Evolutionary conservation across 1,284 basidiomycete genomes (phyloP).

Genomic region (Puccinia polysora): DNA sequence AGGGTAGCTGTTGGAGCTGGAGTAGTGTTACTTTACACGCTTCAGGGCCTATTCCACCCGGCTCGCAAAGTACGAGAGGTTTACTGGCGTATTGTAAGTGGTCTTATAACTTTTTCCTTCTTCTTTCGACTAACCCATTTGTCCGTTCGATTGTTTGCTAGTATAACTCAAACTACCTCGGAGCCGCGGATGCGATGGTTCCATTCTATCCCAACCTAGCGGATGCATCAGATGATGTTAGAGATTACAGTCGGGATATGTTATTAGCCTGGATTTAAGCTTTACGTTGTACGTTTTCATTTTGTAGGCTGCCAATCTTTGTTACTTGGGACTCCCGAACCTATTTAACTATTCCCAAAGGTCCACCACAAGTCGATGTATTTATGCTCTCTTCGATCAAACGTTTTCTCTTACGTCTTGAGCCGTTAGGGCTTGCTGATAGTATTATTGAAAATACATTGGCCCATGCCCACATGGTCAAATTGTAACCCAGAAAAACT

Average conservation of each 20-base stretch:
- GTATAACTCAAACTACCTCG: conserved; percentile 67
- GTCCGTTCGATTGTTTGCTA: conserved; percentile 54
- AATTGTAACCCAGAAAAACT: no score
- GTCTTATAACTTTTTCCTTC: not conserved
- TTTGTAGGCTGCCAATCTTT: no score
- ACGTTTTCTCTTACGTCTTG: no score
- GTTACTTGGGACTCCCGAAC: no score
- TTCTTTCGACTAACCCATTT: conserved; percentile 1
- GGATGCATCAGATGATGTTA: conserved; percentile 50
- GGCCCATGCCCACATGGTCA: no score
- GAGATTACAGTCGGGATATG: conserved; percentile 51
- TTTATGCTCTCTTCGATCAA: no score
- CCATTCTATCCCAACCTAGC: conserved; percentile 73
- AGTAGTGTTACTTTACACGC: conserved; percentile 77
- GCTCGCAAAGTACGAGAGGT: conserved; percentile 91
- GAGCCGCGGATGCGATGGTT: conserved; percentile 81
- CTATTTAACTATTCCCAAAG: no score
- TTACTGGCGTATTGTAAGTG: conserved; percentile 46
- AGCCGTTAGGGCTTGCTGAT: no score
- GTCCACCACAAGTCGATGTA: no score
- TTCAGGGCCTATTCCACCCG: conserved; percentile 92
- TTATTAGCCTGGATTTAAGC: conserved; percentile 46
- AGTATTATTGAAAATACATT: no score
- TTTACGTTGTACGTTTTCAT: not conserved
- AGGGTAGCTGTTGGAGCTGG: conserved; percentile 91